A percentile compares a stretch with the other conserved stretches of the same genome.
Conservation (phyloP, 805 yeast species). For the Candida schatavii region DNA sequence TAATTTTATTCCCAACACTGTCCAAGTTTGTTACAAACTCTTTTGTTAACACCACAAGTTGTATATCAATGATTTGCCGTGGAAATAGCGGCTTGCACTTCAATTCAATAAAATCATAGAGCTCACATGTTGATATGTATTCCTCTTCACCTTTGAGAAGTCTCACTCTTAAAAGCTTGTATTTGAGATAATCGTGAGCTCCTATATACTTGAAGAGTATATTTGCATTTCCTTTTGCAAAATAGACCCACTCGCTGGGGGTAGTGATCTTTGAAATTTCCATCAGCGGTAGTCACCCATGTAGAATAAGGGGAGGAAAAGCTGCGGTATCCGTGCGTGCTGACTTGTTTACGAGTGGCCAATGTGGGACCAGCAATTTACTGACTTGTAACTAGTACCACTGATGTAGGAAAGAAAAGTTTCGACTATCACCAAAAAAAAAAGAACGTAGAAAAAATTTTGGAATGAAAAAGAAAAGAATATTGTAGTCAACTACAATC, state of each 20-base stretch:
- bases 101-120: slow-evolving; percentile 38
- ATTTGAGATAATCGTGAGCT: slow-evolving; percentile 23
- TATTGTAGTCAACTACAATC: neutral
- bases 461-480: neutral
- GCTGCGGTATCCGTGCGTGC: too few relatives aligned
- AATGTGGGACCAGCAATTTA: too few relatives aligned
- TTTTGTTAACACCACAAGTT: slow-evolving; percentile 27
- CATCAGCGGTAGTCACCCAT: slow-evolving; percentile 17
- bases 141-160: slow-evolving; percentile 32
- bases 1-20: slow-evolving; percentile 23
- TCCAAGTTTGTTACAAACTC: slow-evolving; percentile 29
- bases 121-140: slow-evolving; percentile 37
- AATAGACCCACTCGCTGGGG: slow-evolving; percentile 43
- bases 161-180: slow-evolving; percentile 38
- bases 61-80: slow-evolving; percentile 28
- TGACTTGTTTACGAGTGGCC: too few relatives aligned
- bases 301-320: neutral
- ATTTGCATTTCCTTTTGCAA: slow-evolving; percentile 50
- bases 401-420: neutral
- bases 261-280: slow-evolving; percentile 33
- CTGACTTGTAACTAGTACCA: too few relatives aligned
- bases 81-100: slow-evolving; percentile 30
- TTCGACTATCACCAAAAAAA: neutral
- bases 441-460: neutral
- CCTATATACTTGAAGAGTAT: slow-evolving; percentile 44